These are phyloP conservation scores for Monilinia fructigena DNA, from an alignment of 2,329 filamentous ascomycete genomes.

Conservation along the genomic window DNA sequence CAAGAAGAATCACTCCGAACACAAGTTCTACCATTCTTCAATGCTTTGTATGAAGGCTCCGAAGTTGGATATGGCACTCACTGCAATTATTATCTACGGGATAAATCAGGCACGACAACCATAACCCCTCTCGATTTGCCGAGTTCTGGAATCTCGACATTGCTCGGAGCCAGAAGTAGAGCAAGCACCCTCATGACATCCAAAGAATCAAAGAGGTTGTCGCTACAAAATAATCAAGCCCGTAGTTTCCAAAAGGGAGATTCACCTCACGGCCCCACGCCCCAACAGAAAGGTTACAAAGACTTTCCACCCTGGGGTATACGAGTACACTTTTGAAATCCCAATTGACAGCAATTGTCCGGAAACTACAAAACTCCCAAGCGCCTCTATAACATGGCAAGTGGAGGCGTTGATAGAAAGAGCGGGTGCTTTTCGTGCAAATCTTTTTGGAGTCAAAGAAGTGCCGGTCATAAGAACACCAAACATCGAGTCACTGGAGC, in stretches of 20 bases:
- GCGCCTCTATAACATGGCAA: slow-evolving; percentile 69
- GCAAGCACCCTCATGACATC: slow-evolving; percentile 32
- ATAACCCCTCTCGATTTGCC: slow-evolving; percentile 32
- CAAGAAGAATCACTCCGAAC: slow-evolving; percentile 85
- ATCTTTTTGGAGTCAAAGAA: slow-evolving; percentile 65
- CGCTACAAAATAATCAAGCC: slow-evolving; percentile 63
- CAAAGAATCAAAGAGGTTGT: slow-evolving; percentile 53
- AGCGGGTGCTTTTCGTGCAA: slow-evolving; percentile 68
- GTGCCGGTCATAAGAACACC: slow-evolving; percentile 67
- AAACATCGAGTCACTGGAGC: slow-evolving; percentile 67
- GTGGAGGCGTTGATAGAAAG: slow-evolving; percentile 68
- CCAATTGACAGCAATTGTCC: slow-evolving; percentile 75
- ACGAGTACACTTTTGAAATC: slow-evolving; percentile 68
- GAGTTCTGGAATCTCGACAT: slow-evolving; percentile 32
- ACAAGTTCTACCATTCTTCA: slow-evolving; percentile 90
- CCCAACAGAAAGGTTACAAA: slow-evolving; percentile 66
- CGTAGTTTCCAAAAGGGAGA: slow-evolving; percentile 68
- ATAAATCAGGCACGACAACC: slow-evolving; percentile 35
- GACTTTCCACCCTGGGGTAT: slow-evolving; percentile 54
- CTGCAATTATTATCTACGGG: slow-evolving; percentile 52
- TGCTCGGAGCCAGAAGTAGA: slow-evolving; percentile 32
- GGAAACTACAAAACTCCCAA: slow-evolving; percentile 68
- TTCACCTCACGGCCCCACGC: slow-evolving; percentile 51
- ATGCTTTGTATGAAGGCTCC: slow-evolving; percentile 64
- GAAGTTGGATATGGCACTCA: slow-evolving; percentile 60